These are phyloP conservation scores for Hypoxylon sp. DNA, from an alignment of 2,329 filamentous ascomycete genomes.

Conservation along the genomic window DNA sequence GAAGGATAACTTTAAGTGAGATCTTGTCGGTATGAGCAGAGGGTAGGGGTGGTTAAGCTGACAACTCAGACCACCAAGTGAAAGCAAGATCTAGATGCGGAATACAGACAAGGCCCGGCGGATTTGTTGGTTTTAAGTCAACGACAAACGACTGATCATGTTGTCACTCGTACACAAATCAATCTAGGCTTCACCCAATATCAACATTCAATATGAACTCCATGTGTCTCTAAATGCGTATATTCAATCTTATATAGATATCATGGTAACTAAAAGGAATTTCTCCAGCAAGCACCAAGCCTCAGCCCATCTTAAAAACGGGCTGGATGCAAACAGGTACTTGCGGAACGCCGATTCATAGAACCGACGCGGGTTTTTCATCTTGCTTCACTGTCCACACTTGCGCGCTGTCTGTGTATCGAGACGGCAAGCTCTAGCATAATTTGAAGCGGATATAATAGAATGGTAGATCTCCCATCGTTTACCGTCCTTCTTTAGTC, in stretches of 20 bases:
- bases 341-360: slow-evolving; percentile 46
- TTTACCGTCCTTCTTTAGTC: not conserved
- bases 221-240: not conserved
- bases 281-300: slow-evolving; percentile 54
- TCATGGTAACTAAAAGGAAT: slow-evolving; percentile 31
- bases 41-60: slow-evolving; percentile 15
- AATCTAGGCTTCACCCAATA: slow-evolving; percentile 3
- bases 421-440: slow-evolving; percentile 77
- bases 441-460: slow-evolving; percentile 66
- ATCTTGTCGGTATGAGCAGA: slow-evolving; percentile 4
- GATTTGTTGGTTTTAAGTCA: not conserved
- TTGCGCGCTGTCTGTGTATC: slow-evolving; percentile 68
- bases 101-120: not conserved
- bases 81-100: slow-evolving; percentile 54
- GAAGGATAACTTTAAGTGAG: slow-evolving; percentile 84
- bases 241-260: not conserved
- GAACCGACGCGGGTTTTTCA: slow-evolving; percentile 56
- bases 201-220: not conserved
- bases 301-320: slow-evolving; percentile 46
- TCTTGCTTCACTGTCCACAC: slow-evolving; percentile 81
- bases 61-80: slow-evolving; percentile 51
- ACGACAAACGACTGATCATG: not conserved
- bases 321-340: slow-evolving; percentile 41
- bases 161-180: not conserved
- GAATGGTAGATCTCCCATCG: not conserved